Base-by-base conservation (phyloP, 2,329 filamentous ascomycete genomes). In the Aspergillus awamori region DNA sequence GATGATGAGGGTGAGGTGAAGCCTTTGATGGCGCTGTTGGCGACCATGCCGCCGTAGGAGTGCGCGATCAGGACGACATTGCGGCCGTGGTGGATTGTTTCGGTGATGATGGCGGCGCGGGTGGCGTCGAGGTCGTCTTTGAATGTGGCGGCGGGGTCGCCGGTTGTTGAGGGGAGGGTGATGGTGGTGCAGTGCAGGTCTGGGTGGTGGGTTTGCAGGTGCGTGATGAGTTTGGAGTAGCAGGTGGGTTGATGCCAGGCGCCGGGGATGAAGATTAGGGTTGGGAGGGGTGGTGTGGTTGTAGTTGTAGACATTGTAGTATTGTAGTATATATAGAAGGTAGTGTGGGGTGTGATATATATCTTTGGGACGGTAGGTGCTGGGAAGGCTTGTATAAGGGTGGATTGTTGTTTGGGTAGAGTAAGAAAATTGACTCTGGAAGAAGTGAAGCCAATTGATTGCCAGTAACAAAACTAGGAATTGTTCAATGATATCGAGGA, bases 11-110 rank as follows among this genome's bases (percentile, higher is more conserved):
- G 59, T 54, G 8, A 36, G 0, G 80, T 69, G 53, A 83, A 71
- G 6, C 75, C 80, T 61, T 79, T 80, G 66, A 83, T 70, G 2
- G 80, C 80, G 63, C 81, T 83, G 63, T 72, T 74, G 47, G 78
- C 81, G 1, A 82, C 78, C 45, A 79, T 73, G 22, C 82, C 81
- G 30, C 82, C 82, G 58, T 82, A 84, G 0, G 81, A 83, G 68
- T 84, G 82, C 1, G 74, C 77, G 3, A 83, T 66, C 5, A 85
- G 71, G 3, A 84, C 70, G 2, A 84, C 81, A 58, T 84, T 69
- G 22, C 67, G 72, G 11, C 11, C 11, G 1, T 79, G 79, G 7
- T 72, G 61, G 1, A 53, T 60, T 3, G 72, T 79, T 51, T 83
- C 78, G 4, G 52, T 58, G 1, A 62, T 43, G 10, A 83, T 79